A percentile compares a stretch with the other conserved stretches of the same genome.
These are phyloP conservation scores for Aspergillus transmontanensis DNA, from an alignment of 2,329 filamentous ascomycete species.

Conservation along the genomic window DNA sequence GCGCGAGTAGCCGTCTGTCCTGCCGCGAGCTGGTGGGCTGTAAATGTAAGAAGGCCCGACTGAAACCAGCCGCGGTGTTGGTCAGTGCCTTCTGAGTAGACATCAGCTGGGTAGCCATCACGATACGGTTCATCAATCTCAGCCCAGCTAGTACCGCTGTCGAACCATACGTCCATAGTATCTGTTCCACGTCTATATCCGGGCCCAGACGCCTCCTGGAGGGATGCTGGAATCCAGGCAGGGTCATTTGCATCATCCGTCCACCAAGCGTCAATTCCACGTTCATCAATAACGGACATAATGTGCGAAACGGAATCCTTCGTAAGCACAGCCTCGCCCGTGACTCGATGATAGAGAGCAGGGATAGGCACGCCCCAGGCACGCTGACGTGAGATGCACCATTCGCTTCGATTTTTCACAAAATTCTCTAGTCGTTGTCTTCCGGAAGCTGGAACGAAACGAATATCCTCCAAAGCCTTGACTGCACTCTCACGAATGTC, in stretches of 20 bases:
- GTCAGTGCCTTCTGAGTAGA: slow-evolving; percentile 92
- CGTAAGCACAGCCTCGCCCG: slow-evolving; percentile 75
- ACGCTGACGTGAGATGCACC: slow-evolving; percentile 96
- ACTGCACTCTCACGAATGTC: slow-evolving; percentile 77
- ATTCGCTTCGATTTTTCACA: slow-evolving; percentile 83
- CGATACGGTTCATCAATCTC: slow-evolving; percentile 43
- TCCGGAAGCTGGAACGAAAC: slow-evolving; percentile 77
- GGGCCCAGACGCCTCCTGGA: slow-evolving; percentile 50
- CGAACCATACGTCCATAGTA: slow-evolving; percentile 99
- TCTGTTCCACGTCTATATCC: slow-evolving; percentile 77
- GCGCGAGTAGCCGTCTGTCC: slow-evolving; percentile 48
- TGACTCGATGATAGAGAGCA: slow-evolving; percentile 72
- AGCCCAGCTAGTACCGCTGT: slow-evolving; percentile 94
- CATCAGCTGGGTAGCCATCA: slow-evolving; percentile 61
- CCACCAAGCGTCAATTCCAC: slow-evolving; percentile 94
- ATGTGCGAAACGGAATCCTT: slow-evolving; percentile 81
- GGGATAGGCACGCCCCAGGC: slow-evolving; percentile 98
- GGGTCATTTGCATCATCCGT: slow-evolving; percentile 74
- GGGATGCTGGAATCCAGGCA: slow-evolving; percentile 71
- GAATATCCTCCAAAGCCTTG: slow-evolving; percentile 68
- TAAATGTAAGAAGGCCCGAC: slow-evolving; percentile 85
- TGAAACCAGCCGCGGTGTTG: slow-evolving; percentile 99
- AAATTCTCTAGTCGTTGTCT: slow-evolving; percentile 79
- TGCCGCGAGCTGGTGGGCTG: slow-evolving; percentile 59
- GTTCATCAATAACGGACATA: slow-evolving; percentile 72